Evolutionary conservation across 371 early-diverging fungal species (phyloP).

Genomic region (Mortierella sp.): DNA sequence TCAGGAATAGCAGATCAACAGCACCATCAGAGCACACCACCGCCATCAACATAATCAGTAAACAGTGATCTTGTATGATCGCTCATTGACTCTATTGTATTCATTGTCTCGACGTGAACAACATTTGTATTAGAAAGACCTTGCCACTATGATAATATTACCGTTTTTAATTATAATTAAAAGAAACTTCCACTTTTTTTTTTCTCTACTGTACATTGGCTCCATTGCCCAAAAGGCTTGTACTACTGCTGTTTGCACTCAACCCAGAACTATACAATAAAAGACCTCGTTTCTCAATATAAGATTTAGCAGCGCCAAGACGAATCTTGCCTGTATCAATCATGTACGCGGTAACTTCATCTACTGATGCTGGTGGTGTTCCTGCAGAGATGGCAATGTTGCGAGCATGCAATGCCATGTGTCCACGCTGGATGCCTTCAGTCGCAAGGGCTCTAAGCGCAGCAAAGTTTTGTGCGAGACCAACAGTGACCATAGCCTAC

Average conservation of each 20-base stretch:
- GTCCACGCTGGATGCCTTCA: constrained; percentile 80
- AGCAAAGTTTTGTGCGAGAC: constrained; percentile 81
- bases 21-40: not conserved
- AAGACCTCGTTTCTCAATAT: constrained; percentile 56
- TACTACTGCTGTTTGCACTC: constrained; percentile 19
- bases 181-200: not conserved
- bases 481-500: constrained; percentile 70
- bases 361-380: constrained; percentile 71
- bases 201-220: not conserved
- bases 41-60: constrained; percentile 10
- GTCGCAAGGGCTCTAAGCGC: constrained; percentile 77
- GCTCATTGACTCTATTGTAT: constrained; percentile 13
- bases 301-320: constrained; percentile 65
- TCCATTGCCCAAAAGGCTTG: constrained; percentile 4
- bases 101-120: constrained; percentile 25
- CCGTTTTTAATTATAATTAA: not conserved
- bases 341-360: constrained; percentile 73
- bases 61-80: constrained; percentile 6
- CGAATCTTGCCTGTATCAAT: constrained; percentile 70
- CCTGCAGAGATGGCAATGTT: constrained; percentile 81
- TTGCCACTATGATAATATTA: not conserved
- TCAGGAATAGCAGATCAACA: constrained; percentile 7
- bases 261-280: constrained; percentile 19
- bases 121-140: not conserved
- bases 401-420: constrained; percentile 75